Evolutionary conservation across 75 land plant species (phyloP).

Genomic region (Cunninghamia lanceolata): DNA sequence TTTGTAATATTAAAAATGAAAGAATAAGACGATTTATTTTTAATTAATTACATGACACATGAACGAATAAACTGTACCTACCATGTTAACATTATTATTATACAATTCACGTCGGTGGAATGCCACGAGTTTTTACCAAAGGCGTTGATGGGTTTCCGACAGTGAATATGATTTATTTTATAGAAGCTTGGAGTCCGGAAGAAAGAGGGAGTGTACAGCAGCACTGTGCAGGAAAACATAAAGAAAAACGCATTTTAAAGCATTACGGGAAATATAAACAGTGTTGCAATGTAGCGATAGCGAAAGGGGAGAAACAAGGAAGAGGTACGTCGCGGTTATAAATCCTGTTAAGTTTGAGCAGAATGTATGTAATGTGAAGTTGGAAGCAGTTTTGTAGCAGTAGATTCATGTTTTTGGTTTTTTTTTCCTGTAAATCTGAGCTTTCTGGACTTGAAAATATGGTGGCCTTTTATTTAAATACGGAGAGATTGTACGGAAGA

Average conservation of each 20-base stretch:
- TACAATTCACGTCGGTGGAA: not conserved
- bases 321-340: not conserved
- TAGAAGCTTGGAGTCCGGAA: not conserved
- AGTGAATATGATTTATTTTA: not conserved
- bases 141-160: conserved; percentile 8
- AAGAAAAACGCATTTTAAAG: conserved; percentile 8
- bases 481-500: not conserved
- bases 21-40: too few species aligned
- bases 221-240: not conserved
- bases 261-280: not conserved
- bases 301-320: not conserved
- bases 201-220: not conserved
- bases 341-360: not conserved
- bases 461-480: not conserved
- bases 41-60: too few species aligned
- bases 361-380: not conserved
- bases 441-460: not conserved
- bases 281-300: not conserved
- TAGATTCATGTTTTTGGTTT: not conserved
- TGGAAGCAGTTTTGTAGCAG: not conserved
- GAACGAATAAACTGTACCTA: not conserved
- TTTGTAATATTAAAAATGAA: too few species aligned
- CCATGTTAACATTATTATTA: not conserved
- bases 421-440: not conserved
- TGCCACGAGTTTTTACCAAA: not conserved